A percentile compares a stretch with the other conserved stretches of the same genome.
phyloP scores from a whole-genome alignment of 371 early-diverging fungal species.

The Saksenaea oblongispora region DNA sequence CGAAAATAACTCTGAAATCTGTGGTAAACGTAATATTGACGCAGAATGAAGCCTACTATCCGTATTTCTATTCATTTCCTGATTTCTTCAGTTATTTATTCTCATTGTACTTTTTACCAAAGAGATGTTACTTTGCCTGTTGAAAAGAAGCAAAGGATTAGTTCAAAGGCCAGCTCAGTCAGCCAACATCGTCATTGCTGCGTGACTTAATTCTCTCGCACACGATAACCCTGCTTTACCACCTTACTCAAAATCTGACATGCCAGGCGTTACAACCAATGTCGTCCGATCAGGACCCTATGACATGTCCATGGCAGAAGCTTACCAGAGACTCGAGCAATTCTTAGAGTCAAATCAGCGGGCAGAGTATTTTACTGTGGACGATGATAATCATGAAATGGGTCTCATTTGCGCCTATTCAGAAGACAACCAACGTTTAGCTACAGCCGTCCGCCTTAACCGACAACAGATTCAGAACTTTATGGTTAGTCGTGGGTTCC shows the following conservation, averaged over 20 bases:
- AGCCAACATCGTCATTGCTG: background rate
- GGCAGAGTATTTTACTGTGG: constrained; percentile 14
- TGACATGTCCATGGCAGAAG: constrained; percentile 14
- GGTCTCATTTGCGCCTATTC: constrained; percentile 18
- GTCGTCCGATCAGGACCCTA: background rate
- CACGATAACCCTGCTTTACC: background rate
- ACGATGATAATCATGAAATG: constrained; percentile 29
- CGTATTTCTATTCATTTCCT: too few species aligned
- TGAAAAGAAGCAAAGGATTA: too few species aligned
- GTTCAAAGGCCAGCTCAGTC: too few species aligned
- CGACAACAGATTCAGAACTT: constrained; percentile 15
- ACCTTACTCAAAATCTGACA: background rate
- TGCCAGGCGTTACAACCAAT: constrained; percentile 4
- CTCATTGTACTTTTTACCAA: too few species aligned
- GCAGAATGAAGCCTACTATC: too few species aligned
- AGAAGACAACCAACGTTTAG: constrained; percentile 4
- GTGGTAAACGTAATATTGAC: too few species aligned
- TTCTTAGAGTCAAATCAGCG: constrained; percentile 13
- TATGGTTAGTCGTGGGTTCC: constrained; percentile 20
- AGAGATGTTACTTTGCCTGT: too few species aligned
- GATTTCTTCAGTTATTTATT: too few species aligned
- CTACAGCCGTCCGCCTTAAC: constrained; percentile 17
- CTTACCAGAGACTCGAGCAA: constrained; percentile 18
- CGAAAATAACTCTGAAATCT: too few species aligned
- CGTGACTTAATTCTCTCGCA: background rate